These are phyloP conservation scores for Mycena sp. DNA, from an alignment of 1,284 basidiomycete species.

Conservation along the genomic window DNA sequence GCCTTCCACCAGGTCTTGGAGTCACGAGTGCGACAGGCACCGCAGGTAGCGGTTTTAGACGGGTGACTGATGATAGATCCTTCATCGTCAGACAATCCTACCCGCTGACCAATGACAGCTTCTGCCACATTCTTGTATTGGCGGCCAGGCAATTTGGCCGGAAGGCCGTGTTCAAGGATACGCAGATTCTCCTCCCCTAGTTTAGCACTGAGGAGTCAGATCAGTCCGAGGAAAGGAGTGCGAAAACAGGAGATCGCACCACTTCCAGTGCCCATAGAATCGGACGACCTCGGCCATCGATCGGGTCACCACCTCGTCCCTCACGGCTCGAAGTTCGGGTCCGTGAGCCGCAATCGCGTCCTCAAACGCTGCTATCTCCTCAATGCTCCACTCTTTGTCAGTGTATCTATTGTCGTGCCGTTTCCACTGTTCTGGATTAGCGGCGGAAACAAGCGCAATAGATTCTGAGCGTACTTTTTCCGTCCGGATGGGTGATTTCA, in stretches of 20 bases:
- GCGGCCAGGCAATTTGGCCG: slow-evolving; percentile 47
- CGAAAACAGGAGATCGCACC: slow-evolving; percentile 52
- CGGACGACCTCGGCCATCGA: slow-evolving; percentile 83
- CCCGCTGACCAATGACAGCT: slow-evolving; percentile 49
- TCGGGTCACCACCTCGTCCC: slow-evolving; percentile 77
- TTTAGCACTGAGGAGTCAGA: slow-evolving; percentile 55
- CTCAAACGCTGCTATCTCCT: slow-evolving; percentile 81
- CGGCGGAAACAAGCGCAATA: neutral
- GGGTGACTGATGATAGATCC: slow-evolving; percentile 72
- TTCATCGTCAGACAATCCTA: slow-evolving; percentile 72
- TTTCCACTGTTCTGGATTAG: slow-evolving; percentile 65
- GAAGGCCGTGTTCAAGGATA: slow-evolving; percentile 57
- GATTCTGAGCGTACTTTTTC: slow-evolving; percentile 63
- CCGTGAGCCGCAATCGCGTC: slow-evolving; percentile 76
- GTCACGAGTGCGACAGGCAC: slow-evolving; percentile 81
- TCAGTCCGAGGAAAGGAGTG: slow-evolving; percentile 19
- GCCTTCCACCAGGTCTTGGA: slow-evolving; percentile 88
- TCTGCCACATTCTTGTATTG: slow-evolving; percentile 54
- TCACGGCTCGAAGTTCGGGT: slow-evolving; percentile 81
- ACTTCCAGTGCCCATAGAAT: slow-evolving; percentile 89
- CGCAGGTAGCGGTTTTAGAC: slow-evolving; percentile 67
- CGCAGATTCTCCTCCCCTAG: slow-evolving; percentile 72
- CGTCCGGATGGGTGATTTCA: slow-evolving; percentile 62
- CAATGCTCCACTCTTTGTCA: slow-evolving; percentile 76
- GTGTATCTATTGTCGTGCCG: slow-evolving; percentile 71